Evolutionary conservation across 176 grass and related monocot species (phyloP).

Genomic region (Aegilops speltoides): DNA sequence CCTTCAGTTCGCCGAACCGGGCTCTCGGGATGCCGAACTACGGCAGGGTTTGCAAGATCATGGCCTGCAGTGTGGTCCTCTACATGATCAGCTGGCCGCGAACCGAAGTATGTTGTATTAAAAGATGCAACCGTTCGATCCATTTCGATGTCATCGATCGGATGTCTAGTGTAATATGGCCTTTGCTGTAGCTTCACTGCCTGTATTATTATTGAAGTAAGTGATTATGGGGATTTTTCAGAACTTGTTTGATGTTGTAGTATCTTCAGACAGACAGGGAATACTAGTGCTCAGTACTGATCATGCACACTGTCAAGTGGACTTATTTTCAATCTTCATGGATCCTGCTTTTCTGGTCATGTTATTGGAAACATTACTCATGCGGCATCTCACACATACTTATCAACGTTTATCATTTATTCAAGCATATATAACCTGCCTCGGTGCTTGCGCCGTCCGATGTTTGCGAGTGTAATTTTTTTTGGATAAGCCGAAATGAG

Average conservation of each 20-base stretch:
- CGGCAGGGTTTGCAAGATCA: slow-evolving; percentile 49
- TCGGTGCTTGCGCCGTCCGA: neutral
- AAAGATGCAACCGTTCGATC: neutral
- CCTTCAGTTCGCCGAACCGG: slow-evolving; percentile 36
- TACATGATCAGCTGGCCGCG: slow-evolving; percentile 34
- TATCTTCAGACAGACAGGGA: slow-evolving; percentile 30
- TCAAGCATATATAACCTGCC: neutral
- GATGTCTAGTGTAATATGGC: slow-evolving; percentile 38
- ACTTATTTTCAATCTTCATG: slow-evolving; percentile 40
- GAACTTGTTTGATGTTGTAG: slow-evolving; percentile 36
- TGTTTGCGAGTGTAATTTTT: neutral
- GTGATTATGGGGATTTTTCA: slow-evolving; percentile 31
- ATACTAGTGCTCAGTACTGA: slow-evolving; percentile 27
- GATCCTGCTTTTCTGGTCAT: slow-evolving; percentile 34
- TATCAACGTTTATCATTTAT: slow-evolving; percentile 9
- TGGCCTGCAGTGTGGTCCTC: slow-evolving; percentile 39
- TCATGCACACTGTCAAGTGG: slow-evolving; percentile 32
- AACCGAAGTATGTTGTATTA: slow-evolving; percentile 37
- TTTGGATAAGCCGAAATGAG: slow-evolving; percentile 14
- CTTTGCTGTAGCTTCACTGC: slow-evolving; percentile 44
- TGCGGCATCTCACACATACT: slow-evolving; percentile 20
- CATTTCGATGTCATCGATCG: slow-evolving; percentile 14
- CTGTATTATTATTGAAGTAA: slow-evolving; percentile 53
- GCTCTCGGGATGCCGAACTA: slow-evolving; percentile 19
- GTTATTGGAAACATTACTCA: slow-evolving; percentile 26